Evolutionary conservation across 1,284 basidiomycete genomes (phyloP).

Genomic region (Melampsora larici-populina): DNA sequence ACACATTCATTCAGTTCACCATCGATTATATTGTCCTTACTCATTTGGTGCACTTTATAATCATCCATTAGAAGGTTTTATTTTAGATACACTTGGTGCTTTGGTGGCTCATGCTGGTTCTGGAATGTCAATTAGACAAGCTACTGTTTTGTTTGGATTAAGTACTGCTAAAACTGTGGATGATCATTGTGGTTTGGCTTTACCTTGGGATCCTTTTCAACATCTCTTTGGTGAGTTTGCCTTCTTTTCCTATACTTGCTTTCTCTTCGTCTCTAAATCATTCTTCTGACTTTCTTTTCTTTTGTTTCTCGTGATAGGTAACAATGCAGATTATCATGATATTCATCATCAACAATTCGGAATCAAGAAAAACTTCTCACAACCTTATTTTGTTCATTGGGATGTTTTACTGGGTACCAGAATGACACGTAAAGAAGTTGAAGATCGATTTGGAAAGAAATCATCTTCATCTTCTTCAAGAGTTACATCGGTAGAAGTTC

Average conservation of each 20-base stretch:
- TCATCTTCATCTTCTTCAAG: not conserved
- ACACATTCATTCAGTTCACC: slow-evolving; percentile 89
- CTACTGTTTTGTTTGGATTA: slow-evolving; percentile 77
- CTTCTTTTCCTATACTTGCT: not conserved
- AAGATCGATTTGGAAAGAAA: not conserved
- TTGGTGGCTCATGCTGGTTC: slow-evolving; percentile 70
- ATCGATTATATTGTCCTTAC: slow-evolving; percentile 93
- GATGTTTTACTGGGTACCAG: slow-evolving; percentile 55
- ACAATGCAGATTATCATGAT: slow-evolving; percentile 96
- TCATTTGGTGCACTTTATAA: slow-evolving; percentile 97
- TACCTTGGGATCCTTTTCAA: slow-evolving; percentile 73
- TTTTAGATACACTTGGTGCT: slow-evolving; percentile 82
- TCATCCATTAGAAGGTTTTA: slow-evolving; percentile 88
- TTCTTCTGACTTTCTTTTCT: not conserved
- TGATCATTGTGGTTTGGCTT: slow-evolving; percentile 88
- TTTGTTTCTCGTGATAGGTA: slow-evolving; percentile 56
- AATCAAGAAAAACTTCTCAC: slow-evolving; percentile 92
- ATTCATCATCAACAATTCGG: slow-evolving; percentile 92
- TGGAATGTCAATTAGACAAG: slow-evolving; percentile 69
- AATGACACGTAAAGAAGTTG: slow-evolving; percentile 54
- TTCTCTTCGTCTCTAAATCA: slow-evolving; percentile 20
- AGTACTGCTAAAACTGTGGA: slow-evolving; percentile 93
- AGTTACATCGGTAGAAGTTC: not conserved
- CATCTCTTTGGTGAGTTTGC: slow-evolving; percentile 30
- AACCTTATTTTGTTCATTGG: slow-evolving; percentile 70